phyloP scores from a whole-genome alignment of 805 yeast genomes.

The Spathaspora passalidarum region DNA sequence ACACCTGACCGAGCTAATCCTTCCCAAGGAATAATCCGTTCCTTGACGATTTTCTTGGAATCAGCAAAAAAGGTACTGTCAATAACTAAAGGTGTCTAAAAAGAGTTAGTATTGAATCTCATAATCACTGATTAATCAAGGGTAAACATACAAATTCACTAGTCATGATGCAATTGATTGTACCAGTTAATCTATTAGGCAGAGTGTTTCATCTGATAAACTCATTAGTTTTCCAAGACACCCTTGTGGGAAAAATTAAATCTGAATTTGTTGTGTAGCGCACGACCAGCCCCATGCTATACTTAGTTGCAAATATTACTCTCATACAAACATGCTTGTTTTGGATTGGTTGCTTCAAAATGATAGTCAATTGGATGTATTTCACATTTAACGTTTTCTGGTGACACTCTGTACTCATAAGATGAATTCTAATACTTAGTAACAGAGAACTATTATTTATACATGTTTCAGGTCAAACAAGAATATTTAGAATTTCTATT shows the following conservation, averaged over 20 bases:
- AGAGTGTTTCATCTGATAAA: slow-evolving; percentile 13
- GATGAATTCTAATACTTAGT: too few species aligned
- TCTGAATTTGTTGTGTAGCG: background rate
- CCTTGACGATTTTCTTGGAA: slow-evolving; percentile 63
- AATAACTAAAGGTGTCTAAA: slow-evolving; percentile 38
- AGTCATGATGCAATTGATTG: slow-evolving; percentile 14
- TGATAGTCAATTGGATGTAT: too few species aligned
- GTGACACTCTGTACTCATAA: too few species aligned
- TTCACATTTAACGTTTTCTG: too few species aligned
- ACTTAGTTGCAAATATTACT: background rate
- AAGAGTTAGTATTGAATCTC: slow-evolving; percentile 3
- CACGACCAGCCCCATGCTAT: background rate
- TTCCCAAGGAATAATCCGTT: slow-evolving; percentile 89
- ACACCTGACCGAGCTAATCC: slow-evolving; percentile 76
- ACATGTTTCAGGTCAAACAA: too few species aligned
- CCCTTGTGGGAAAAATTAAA: background rate
- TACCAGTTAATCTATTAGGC: slow-evolving; percentile 46
- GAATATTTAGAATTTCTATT: too few species aligned
- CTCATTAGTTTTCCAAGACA: background rate
- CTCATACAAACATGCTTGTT: background rate
- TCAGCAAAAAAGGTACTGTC: slow-evolving; percentile 69
- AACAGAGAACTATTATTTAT: too few species aligned
- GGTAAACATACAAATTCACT: slow-evolving; percentile 6
- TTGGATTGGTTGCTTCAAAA: too few species aligned
- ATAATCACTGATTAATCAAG: too few species aligned